These are phyloP conservation scores for Aphanomyces invadans DNA, from an alignment of 352 stramenopile species.

Conservation along the genomic window DNA sequence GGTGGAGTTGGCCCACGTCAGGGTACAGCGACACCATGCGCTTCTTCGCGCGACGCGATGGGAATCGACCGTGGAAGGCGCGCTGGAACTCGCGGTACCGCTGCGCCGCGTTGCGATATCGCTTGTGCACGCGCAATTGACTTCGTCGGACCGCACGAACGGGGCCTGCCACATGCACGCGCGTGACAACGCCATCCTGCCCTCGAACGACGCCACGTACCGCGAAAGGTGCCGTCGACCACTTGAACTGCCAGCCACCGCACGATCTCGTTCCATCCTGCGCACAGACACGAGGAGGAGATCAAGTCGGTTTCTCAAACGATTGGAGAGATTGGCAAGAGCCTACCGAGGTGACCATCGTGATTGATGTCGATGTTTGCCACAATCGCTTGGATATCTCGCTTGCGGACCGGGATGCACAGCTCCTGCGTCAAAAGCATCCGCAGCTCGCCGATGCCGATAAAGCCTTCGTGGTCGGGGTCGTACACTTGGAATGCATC, in stretches of 20 bases:
- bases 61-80: background rate
- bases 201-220: too few relatives aligned
- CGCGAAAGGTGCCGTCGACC: slow-evolving; percentile 2
- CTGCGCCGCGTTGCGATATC: background rate
- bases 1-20: slow-evolving; percentile 17
- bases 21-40: slow-evolving; percentile 2
- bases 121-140: slow-evolving; percentile 9
- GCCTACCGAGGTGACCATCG: slow-evolving; percentile 20
- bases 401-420: slow-evolving; percentile 7
- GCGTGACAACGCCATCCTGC: background rate
- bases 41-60: background rate
- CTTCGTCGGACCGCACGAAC: background rate
- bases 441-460: slow-evolving; percentile 5
- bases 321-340: too few relatives aligned
- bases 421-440: slow-evolving; percentile 20
- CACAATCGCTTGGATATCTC: background rate
- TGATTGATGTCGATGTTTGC: background rate
- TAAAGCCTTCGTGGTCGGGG: slow-evolving; percentile 5
- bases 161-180: background rate
- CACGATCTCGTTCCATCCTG: slow-evolving; percentile 20
- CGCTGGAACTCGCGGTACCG: background rate
- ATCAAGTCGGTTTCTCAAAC: too few relatives aligned
- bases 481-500: slow-evolving; percentile 20
- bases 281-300: background rate
- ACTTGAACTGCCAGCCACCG: slow-evolving; percentile 3